Base-by-base conservation (phyloP, 2,329 filamentous ascomycete genomes). In the Fusarium oxysporum region DNA sequence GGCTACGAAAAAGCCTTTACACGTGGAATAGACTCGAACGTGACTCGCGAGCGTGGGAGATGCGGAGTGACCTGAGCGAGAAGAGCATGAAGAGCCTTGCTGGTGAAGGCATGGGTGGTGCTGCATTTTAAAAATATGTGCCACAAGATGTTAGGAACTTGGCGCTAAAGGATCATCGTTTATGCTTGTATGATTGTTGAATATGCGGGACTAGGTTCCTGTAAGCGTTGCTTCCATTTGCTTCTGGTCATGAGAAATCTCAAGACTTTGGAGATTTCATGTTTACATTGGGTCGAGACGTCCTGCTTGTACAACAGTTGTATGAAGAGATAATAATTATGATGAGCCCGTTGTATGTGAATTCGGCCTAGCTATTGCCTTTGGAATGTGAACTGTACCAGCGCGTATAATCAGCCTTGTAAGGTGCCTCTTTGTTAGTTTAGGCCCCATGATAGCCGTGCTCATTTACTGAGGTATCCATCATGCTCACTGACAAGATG, bases 61-160 rank as follows among this genome's bases (percentile, higher is more conserved):
- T 90, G 48, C 85, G 87, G 58, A 88, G 86, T 47, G 87, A 90
- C 53, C 78, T 90, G 68, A 88, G 86, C 65, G 88, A 89, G 79
- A 84, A 84, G 80, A 88, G 85, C 68, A 83, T 90, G 75, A 86
- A 87, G 79, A 90, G 86, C 57, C 80, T 90, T 65, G 85, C 87
- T 1, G 88, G 88, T 21, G 88, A 90, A 70, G 86, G 86, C 21
- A 81, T 86, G 62, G 86, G 87, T 3, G 88, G 88, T 11, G 86
- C 87, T 25, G 86, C 88, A 6, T 90, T 90, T 74, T 89, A 80
- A 69, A 19, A 41, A 35, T 17, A 25, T 44, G 35, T 12, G 8
- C 33, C 32, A 37, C 17, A 33, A 37, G 37, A 37, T 38, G 58
- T 54, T 41, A 47, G 38, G 55, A 51, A 32, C 48, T 53, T 40